A percentile compares a stretch with the other conserved stretches of the same genome.
Conservation (phyloP, 2,329 filamentous ascomycete species). For the Fusarium mexicanum region DNA sequence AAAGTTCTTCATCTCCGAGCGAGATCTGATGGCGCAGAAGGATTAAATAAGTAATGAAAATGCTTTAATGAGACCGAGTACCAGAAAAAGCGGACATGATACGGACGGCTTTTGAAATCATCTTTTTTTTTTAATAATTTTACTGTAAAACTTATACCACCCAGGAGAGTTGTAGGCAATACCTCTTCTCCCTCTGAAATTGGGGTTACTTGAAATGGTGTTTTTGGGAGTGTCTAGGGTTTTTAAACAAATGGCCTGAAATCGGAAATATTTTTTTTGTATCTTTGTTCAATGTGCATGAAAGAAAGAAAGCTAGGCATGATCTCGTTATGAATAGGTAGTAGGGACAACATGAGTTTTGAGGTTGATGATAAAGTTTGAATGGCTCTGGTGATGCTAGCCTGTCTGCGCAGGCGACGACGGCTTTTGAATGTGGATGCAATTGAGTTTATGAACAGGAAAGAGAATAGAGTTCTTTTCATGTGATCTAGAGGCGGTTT, state of each 20-base stretch:
- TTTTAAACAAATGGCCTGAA: constrained; percentile 29
- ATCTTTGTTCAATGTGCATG: constrained; percentile 28
- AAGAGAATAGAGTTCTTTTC: fast-evolving
- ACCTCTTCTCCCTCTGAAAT: constrained; percentile 19
- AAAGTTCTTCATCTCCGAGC: constrained; percentile 50
- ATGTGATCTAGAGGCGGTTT: not conserved
- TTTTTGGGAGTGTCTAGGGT: constrained; percentile 38
- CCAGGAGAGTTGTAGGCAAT: constrained; percentile 23
- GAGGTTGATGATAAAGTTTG: not conserved
- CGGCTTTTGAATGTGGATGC: too few species aligned
- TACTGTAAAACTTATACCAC: constrained; percentile 39
- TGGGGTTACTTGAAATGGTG: constrained; percentile 36
- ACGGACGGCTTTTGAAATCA: constrained; percentile 32
- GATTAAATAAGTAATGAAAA: constrained; percentile 36
- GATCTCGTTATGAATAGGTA: constrained; percentile 33
- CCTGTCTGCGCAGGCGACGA: too few species aligned
- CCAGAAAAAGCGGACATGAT: constrained; percentile 31
- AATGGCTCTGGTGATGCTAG: not conserved
- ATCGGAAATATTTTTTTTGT: constrained; percentile 31
- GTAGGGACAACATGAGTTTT: constrained; percentile 26
- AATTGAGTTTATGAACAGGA: not conserved
- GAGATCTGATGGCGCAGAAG: constrained; percentile 45
- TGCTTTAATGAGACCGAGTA: constrained; percentile 34
- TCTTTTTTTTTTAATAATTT: constrained; percentile 42
- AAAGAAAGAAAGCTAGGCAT: constrained; percentile 34